Evolutionary conservation across 192 early-diverging fungal species (phyloP), one percentile per base, ranked within the genome.

Genomic region (Umbelopsis sp.): DNA sequence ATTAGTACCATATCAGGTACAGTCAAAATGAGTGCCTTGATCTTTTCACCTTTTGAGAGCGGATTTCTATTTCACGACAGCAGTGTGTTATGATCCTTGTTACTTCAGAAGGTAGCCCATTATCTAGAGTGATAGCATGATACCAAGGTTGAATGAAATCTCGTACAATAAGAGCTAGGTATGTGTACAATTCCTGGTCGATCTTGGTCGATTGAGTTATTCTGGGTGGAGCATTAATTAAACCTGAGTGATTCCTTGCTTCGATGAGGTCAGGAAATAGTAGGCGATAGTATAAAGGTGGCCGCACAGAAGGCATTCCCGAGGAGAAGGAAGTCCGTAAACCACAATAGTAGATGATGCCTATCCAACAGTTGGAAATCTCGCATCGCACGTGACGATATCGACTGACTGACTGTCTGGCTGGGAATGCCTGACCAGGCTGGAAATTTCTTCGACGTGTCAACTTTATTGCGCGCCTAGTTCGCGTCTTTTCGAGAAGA

Each of bases 91-190:
- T 31, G 0, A 62, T 62, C 26, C 56, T 29, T 34, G 56, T 62
- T 44, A 86, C 70, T 2, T 78, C 77, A 10, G 71, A 41, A 22
- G 77, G 66, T 20, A 84, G 71, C 20, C 84, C 80, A 47, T 80
- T 70, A 62, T 86, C 85, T 8, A 76, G 76, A 2, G 85, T 81
- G n/a, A 86, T 71, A 1, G 65, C 52, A 8, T 77, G 70, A 45
- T 86, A 86, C 85, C 85, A 86, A 0, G 81, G 77, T 50, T 82
- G 75, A 52, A 86, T 86, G 62, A 86, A 86, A 44, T 86, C 85
- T 10, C 82, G 68, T 52, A 86, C 67, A 38, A 84, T 47, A 12
- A 84, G 44, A 17, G 85, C 85, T 9, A 86, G 67, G 47, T 82
- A 82, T n/a, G 79, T 83, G 65, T 82, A 86, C 0, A 83, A 71